Evolutionary conservation across 139 green algal species (phyloP).

Genomic region (Coelastrella sp.): DNA sequence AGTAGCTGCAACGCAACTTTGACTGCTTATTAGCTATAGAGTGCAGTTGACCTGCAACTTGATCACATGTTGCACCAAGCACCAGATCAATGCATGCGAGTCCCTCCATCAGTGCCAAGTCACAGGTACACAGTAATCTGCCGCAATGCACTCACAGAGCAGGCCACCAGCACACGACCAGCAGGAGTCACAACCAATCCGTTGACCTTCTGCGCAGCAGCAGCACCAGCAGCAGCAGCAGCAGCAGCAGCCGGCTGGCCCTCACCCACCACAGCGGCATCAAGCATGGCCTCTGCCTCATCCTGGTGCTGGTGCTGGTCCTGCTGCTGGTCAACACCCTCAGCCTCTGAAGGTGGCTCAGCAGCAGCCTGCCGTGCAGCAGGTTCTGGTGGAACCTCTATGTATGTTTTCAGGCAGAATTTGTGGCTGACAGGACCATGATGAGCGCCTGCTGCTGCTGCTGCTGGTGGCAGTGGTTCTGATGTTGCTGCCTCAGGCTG

Average conservation of each 20-base stretch:
- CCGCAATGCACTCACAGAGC: neutral
- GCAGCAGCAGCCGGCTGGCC: neutral
- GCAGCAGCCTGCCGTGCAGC: neutral
- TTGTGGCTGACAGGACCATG: neutral
- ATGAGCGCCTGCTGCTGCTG: neutral
- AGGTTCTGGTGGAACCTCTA: slow-evolving; percentile 3
- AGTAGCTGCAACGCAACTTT: neutral
- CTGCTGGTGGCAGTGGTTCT: neutral
- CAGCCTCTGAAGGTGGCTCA: neutral
- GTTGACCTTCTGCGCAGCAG: slow-evolving; percentile 24
- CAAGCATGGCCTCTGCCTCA: slow-evolving; percentile 1
- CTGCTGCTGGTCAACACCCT: neutral
- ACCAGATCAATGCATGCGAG: neutral
- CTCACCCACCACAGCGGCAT: slow-evolving; percentile 1
- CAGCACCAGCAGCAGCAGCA: neutral
- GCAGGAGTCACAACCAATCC: slow-evolving; percentile 25
- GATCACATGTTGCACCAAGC: neutral
- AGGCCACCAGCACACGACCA: slow-evolving; percentile 23
- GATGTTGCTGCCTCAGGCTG: neutral
- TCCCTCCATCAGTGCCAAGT: no score
- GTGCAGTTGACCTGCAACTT: neutral
- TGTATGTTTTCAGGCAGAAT: slow-evolving; percentile 22
- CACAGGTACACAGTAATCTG: neutral
- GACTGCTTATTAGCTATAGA: neutral
- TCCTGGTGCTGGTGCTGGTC: slow-evolving; percentile 21